Percentiles rank a stretch among this genome's conserved stretches.
Evolutionary conservation across 352 stramenopile species (phyloP).

Genomic region (Phytopythium ostracodes): DNA sequence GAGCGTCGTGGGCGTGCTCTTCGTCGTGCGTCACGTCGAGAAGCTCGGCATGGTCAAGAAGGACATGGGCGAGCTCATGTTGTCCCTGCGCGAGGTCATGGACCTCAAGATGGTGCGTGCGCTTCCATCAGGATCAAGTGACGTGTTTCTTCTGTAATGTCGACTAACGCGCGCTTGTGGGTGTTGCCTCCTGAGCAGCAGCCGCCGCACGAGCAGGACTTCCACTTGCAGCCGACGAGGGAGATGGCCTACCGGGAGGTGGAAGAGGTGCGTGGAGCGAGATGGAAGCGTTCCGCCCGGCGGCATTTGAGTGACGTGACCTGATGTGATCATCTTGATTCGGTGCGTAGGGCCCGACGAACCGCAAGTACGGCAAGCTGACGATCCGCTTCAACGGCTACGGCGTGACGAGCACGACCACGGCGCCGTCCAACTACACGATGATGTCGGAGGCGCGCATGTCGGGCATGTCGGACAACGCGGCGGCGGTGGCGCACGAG

Average conservation of each 20-base stretch:
- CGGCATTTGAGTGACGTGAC: too few relatives aligned
- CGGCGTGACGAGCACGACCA: constrained; percentile 26
- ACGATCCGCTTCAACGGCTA: constrained; percentile 69
- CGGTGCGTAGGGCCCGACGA: constrained; percentile 28
- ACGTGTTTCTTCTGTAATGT: too few relatives aligned
- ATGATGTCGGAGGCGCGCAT: constrained; percentile 44
- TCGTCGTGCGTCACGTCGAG: constrained; percentile 65
- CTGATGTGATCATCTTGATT: not conserved
- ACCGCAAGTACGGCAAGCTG: constrained; percentile 65
- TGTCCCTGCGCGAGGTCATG: constrained; percentile 64
- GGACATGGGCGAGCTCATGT: constrained; percentile 62
- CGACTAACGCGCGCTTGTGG: not conserved
- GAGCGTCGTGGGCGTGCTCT: constrained; percentile 57
- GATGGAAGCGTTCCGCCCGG: not conserved
- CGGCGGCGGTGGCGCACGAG: constrained; percentile 55
- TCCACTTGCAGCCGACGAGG: constrained; percentile 54
- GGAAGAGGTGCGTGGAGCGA: constrained; percentile 19
- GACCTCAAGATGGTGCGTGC: constrained; percentile 62
- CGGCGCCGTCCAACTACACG: constrained; percentile 46
- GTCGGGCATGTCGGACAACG: constrained; percentile 33
- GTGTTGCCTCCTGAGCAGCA: constrained; percentile 24
- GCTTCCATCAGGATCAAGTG: too few relatives aligned
- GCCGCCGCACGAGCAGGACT: constrained; percentile 50
- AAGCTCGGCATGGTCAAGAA: constrained; percentile 73
- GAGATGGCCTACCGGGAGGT: constrained; percentile 50